These are phyloP conservation scores for Aspergillus alliaceus DNA, from an alignment of 2,329 filamentous ascomycete genomes.

Conservation along the genomic window DNA sequence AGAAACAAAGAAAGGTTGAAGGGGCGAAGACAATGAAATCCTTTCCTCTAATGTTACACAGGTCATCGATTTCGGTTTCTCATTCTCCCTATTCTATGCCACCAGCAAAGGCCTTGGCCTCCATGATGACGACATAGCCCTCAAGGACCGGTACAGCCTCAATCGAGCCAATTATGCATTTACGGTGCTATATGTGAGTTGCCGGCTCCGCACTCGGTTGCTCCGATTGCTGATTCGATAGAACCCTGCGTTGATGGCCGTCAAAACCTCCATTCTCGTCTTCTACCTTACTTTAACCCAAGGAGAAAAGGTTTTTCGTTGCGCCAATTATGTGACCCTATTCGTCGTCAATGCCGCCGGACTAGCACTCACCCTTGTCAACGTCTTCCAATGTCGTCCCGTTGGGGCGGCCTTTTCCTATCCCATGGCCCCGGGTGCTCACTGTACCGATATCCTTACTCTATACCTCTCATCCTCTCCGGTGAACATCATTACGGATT, in stretches of 20 bases:
- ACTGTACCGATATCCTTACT: conserved; percentile 62
- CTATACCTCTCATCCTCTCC: conserved; percentile 75
- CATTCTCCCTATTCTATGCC: conserved; percentile 47
- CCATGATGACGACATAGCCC: conserved; percentile 39
- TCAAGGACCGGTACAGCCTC: conserved; percentile 30
- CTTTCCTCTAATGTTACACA: conserved; percentile 15
- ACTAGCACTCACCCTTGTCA: conserved; percentile 76
- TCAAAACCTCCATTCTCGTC: conserved; percentile 87
- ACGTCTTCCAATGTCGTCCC: conserved; percentile 82
- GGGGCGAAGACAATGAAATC: neutral
- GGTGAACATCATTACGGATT: conserved; percentile 87
- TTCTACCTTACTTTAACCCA: conserved; percentile 85
- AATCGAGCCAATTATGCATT: conserved; percentile 59
- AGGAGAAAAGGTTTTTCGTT: conserved; percentile 73
- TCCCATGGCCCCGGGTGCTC: conserved; percentile 45
- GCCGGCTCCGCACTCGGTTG: neutral
- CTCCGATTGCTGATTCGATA: conserved; percentile 34
- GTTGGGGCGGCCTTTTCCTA: conserved; percentile 66
- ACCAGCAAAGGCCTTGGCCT: conserved; percentile 45
- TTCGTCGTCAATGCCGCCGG: conserved; percentile 77
- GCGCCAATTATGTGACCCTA: conserved; percentile 79
- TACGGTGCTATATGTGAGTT: conserved; percentile 59
- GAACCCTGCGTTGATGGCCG: conserved; percentile 87
- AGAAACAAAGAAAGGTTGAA: neutral
- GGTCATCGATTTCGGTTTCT: conserved; percentile 48